These are phyloP conservation scores for Moricandia arvensis DNA, from an alignment of 345 rosid genomes.

Conservation along the genomic window DNA sequence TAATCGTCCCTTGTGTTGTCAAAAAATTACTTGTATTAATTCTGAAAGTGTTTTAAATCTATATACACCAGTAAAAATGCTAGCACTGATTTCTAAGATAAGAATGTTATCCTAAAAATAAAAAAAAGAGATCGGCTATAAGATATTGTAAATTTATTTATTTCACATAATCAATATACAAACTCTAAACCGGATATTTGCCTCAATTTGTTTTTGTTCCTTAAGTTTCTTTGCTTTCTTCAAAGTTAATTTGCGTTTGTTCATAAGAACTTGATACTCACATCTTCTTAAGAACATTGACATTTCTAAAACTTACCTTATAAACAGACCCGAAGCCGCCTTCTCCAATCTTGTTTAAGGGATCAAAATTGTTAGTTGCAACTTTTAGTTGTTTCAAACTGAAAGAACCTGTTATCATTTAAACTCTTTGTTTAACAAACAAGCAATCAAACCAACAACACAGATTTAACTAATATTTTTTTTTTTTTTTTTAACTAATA, in stretches of 20 bases:
- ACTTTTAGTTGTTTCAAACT: conserved; percentile 37
- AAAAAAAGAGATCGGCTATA: no score
- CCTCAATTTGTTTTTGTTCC: no score
- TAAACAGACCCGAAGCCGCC: conserved; percentile 46
- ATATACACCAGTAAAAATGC: no score
- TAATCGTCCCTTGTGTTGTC: conserved; percentile 29
- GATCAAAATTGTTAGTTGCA: conserved; percentile 38
- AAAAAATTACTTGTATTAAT: neutral
- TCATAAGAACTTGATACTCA: neutral
- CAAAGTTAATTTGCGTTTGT: no score
- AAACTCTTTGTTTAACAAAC: neutral
- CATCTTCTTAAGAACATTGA: neutral
- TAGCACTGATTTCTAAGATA: no score
- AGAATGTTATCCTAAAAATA: no score
- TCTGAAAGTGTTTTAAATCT: no score
- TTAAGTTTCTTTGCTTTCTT: no score
- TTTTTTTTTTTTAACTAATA: neutral
- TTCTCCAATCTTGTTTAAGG: conserved; percentile 42
- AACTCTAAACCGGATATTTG: no score
- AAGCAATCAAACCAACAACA: neutral
- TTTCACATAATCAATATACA: no score
- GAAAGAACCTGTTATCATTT: conserved; percentile 30
- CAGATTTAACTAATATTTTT: no score
- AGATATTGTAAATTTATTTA: no score
- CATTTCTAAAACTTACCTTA: conserved; percentile 28